phyloP scores from a whole-genome alignment of 352 stramenopile genomes.

The Globisporangium acanthophoron region DNA sequence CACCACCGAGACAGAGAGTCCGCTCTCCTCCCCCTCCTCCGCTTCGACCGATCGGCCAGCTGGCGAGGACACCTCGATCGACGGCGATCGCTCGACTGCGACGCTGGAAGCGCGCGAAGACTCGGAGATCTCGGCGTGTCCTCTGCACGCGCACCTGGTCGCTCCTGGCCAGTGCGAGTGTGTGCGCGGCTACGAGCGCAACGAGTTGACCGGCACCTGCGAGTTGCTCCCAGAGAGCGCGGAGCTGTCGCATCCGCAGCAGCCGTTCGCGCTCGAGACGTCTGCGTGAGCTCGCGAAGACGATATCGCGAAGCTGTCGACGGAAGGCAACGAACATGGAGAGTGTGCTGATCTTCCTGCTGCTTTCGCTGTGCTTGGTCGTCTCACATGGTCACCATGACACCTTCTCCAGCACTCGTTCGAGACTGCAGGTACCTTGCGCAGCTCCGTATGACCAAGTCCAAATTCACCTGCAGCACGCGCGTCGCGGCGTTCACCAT shows the following conservation, averaged over 20 bases:
- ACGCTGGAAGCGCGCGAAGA: background rate
- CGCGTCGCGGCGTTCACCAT: too few relatives aligned
- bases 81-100: background rate
- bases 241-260: background rate
- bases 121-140: constrained; percentile 17
- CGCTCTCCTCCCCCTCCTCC: too few relatives aligned
- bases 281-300: background rate
- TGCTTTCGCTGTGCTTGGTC: too few relatives aligned
- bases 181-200: constrained; percentile 29
- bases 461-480: too few relatives aligned
- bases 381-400: too few relatives aligned
- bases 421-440: too few relatives aligned
- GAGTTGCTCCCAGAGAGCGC: constrained; percentile 16
- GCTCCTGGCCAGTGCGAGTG: constrained; percentile 40
- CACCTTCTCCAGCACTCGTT: too few relatives aligned
- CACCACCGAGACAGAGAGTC: too few relatives aligned
- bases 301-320: background rate
- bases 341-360: too few relatives aligned
- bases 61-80: background rate
- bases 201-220: constrained; percentile 20
- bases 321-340: too few relatives aligned
- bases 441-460: too few relatives aligned
- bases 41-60: too few relatives aligned
- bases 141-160: constrained; percentile 23
- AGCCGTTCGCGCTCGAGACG: background rate